Percentiles rank a stretch among this genome's conserved stretches.
These are phyloP conservation scores for Kwoniella europaea DNA, from an alignment of 768 basidiomycete genomes.

Conservation along the genomic window DNA sequence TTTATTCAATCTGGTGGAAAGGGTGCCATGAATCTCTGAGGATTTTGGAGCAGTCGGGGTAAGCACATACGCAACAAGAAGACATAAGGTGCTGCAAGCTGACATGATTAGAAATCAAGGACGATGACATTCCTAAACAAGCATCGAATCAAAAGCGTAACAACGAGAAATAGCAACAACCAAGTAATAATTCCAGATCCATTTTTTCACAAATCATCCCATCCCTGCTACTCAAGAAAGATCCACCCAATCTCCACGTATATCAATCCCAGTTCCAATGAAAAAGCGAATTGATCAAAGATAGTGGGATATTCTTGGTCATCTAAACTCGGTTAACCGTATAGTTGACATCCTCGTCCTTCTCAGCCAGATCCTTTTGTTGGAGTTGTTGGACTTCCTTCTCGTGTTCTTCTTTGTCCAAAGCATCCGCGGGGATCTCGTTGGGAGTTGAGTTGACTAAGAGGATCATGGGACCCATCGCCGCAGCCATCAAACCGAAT, in stretches of 20 bases:
- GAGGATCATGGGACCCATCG: slow-evolving; percentile 19
- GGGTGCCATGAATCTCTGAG: background rate
- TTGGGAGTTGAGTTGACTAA: slow-evolving; percentile 27
- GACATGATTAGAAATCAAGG: too few species aligned
- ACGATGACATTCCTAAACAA: too few species aligned
- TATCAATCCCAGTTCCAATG: background rate
- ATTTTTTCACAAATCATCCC: too few species aligned
- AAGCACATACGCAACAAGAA: too few species aligned
- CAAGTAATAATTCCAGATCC: too few species aligned
- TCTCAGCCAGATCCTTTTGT: slow-evolving; percentile 8
- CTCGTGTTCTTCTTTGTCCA: slow-evolving; percentile 15
- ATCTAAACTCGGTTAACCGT: background rate
- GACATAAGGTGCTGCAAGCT: too few species aligned
- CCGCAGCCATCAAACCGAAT: slow-evolving; percentile 24
- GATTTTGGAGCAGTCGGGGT: background rate
- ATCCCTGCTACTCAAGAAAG: too few species aligned
- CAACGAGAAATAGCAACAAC: too few species aligned
- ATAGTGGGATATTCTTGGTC: background rate
- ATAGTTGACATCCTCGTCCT: slow-evolving; percentile 6
- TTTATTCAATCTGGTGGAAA: background rate
- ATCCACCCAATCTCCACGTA: too few species aligned
- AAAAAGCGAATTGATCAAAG: background rate
- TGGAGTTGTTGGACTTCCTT: slow-evolving; percentile 3
- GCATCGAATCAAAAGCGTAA: too few species aligned
- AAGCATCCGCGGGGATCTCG: slow-evolving; percentile 24